Percentiles rank a stretch among this genome's conserved stretches.
phyloP scores from a whole-genome alignment of 768 basidiomycete genomes.

The Mycena haematopus region DNA sequence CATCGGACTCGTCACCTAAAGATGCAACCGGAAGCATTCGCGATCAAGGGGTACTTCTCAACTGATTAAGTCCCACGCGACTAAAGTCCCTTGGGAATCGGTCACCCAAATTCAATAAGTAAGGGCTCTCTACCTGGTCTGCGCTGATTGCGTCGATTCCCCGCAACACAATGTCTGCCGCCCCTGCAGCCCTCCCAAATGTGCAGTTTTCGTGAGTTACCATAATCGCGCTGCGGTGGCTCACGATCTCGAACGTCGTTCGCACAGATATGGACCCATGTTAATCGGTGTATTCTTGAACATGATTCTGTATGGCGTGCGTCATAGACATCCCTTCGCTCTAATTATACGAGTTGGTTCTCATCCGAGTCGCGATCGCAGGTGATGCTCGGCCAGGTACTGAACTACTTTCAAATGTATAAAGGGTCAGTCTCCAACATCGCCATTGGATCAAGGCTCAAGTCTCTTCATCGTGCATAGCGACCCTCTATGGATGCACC shows the following conservation, averaged over 20 bases:
- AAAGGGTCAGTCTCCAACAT: not conserved
- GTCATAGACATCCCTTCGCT: not conserved
- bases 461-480: slow-evolving; percentile 31
- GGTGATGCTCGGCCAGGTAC: slow-evolving; percentile 46
- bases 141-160: slow-evolving; percentile 1
- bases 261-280: slow-evolving; percentile 19
- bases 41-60: no score
- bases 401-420: slow-evolving; percentile 46
- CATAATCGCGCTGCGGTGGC: not conserved
- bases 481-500: slow-evolving; percentile 49
- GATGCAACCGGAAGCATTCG: no score
- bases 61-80: no score
- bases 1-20: no score
- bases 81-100: no score
- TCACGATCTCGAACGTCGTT: not conserved
- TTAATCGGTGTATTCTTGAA: slow-evolving; percentile 16
- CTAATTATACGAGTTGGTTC: not conserved
- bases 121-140: not conserved
- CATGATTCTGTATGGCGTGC: slow-evolving; percentile 15
- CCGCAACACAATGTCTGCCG: slow-evolving; percentile 6
- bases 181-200: slow-evolving; percentile 11
- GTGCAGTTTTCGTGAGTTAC: slow-evolving; percentile 16
- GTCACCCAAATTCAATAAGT: not conserved
- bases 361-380: slow-evolving; percentile 19
- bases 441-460: no score